A percentile compares a stretch with the other conserved stretches of the same genome.
These are phyloP conservation scores for Durio zibethinus DNA, from an alignment of 345 rosid genomes.

Conservation along the genomic window DNA sequence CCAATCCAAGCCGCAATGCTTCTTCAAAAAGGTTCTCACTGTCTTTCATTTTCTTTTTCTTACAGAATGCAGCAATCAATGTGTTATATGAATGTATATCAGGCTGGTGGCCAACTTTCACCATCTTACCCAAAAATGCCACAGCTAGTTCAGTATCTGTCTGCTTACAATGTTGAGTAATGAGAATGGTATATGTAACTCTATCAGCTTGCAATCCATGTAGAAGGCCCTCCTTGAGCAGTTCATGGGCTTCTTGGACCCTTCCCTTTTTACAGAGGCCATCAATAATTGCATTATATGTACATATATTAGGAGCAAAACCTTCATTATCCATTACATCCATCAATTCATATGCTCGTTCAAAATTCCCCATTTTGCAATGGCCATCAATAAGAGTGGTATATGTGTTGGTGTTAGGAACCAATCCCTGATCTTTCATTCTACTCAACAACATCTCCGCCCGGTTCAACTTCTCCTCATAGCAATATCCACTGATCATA, in stretches of 20 bases:
- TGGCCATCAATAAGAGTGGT: conserved; percentile 70
- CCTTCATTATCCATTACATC: conserved; percentile 61
- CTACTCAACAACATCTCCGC: conserved; percentile 80
- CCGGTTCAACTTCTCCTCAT: conserved; percentile 68
- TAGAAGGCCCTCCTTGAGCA: conserved; percentile 45
- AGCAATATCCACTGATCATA: conserved; percentile 85
- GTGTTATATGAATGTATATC: conserved; percentile 66
- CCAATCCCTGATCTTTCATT: conserved; percentile 83
- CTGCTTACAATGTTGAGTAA: conserved; percentile 63
- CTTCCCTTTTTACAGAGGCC: conserved; percentile 68
- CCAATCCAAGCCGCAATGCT: conserved; percentile 47
- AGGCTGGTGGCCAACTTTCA: conserved; percentile 53
- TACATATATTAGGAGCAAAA: conserved; percentile 55
- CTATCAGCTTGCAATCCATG: conserved; percentile 64
- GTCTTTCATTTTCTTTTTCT: conserved; percentile 61
- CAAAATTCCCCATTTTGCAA: conserved; percentile 66
- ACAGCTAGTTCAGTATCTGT: conserved; percentile 49
- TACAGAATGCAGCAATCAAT: conserved; percentile 65
- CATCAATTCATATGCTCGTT: conserved; percentile 71
- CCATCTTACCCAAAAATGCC: conserved; percentile 57
- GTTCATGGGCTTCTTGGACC: conserved; percentile 56
- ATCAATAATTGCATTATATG: conserved; percentile 55
- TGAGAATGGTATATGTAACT: conserved; percentile 79
- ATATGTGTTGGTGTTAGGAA: conserved; percentile 69
- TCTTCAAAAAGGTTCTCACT: conserved; percentile 58